These are phyloP conservation scores for Polyporus tsugae DNA, from an alignment of 1,284 basidiomycete species.

Conservation along the genomic window DNA sequence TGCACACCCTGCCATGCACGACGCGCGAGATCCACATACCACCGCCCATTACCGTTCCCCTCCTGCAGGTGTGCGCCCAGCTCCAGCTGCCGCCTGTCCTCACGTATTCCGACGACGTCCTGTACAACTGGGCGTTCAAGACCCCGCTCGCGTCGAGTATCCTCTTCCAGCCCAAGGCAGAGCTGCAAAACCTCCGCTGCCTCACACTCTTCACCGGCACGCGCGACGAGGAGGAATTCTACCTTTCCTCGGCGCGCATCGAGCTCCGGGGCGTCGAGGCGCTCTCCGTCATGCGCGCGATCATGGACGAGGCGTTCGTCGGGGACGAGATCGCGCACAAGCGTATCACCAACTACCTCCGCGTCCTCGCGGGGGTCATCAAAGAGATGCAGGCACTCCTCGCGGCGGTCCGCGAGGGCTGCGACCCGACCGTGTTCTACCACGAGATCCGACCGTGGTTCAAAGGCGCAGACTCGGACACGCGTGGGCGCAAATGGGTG, in stretches of 20 bases:
- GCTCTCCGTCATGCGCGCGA: constrained; percentile 86
- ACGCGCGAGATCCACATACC: constrained; percentile 70
- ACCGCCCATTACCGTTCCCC: constrained; percentile 76
- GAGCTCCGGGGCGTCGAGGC: constrained; percentile 91
- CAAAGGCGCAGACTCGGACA: constrained; percentile 80
- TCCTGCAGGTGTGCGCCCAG: constrained; percentile 77
- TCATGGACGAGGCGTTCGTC: constrained; percentile 93
- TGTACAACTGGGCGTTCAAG: constrained; percentile 87
- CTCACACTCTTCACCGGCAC: constrained; percentile 84
- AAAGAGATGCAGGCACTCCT: constrained; percentile 69
- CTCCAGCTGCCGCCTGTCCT: constrained; percentile 90
- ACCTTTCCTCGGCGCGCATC: constrained; percentile 88
- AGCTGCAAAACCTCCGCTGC: constrained; percentile 67
- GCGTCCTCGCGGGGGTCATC: constrained; percentile 72
- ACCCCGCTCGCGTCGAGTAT: constrained; percentile 37
- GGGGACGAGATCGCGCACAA: constrained; percentile 80
- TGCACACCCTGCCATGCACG: constrained; percentile 76
- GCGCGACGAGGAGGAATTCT: constrained; percentile 90
- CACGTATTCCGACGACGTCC: constrained; percentile 93
- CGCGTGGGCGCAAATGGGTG: constrained; percentile 69
- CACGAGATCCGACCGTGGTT: constrained; percentile 93
- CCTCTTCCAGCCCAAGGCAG: constrained; percentile 39
- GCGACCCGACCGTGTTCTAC: constrained; percentile 87
- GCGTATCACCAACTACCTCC: constrained; percentile 80
- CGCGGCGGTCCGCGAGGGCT: constrained; percentile 72